Percentiles rank a stretch among this genome's conserved stretches.
Conservation (phyloP, 768 basidiomycete genomes). For the Mycena floridula region DNA sequence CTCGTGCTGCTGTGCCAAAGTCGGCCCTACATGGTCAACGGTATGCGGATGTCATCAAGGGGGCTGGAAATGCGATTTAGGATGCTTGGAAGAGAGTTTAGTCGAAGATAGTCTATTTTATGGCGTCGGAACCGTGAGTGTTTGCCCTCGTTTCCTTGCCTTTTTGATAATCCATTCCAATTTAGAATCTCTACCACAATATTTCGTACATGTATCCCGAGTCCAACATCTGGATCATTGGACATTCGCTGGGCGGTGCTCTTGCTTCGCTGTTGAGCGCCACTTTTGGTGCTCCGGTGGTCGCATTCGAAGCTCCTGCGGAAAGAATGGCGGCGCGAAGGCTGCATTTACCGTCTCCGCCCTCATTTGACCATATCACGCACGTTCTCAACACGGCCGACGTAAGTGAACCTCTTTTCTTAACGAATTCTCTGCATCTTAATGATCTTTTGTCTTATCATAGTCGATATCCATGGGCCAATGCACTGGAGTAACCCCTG, state of each 20-base stretch:
- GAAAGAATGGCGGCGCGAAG: constrained; percentile 68
- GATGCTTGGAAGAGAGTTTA: constrained; percentile 75
- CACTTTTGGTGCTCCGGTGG: too few relatives aligned
- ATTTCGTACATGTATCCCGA: too few relatives aligned
- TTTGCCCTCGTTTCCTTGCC: background rate
- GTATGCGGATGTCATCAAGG: constrained; percentile 87
- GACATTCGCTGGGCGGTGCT: too few relatives aligned
- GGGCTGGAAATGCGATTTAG: constrained; percentile 68
- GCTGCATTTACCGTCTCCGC: constrained; percentile 81
- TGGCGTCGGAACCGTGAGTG: constrained; percentile 70
- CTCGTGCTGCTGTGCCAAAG: too few relatives aligned
- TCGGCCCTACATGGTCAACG: constrained; percentile 91
- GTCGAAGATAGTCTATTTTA: constrained; percentile 85
- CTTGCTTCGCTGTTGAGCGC: constrained; percentile 80
- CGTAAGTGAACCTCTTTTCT: constrained; percentile 24
- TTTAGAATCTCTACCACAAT: constrained; percentile 88
- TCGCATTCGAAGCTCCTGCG: constrained; percentile 83
- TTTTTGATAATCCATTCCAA: background rate
- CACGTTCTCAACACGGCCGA: constrained; percentile 93
- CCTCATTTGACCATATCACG: constrained; percentile 68
- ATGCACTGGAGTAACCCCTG: constrained; percentile 63
- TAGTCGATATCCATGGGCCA: constrained; percentile 81
- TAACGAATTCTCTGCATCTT: background rate
- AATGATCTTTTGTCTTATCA: too few relatives aligned
- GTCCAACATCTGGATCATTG: too few relatives aligned